A percentile compares a stretch with the other conserved stretches of the same genome.
Evolutionary conservation across 2,329 filamentous ascomycete genomes (phyloP).

Genomic region (Magnaporthiopsis incrustans): DNA sequence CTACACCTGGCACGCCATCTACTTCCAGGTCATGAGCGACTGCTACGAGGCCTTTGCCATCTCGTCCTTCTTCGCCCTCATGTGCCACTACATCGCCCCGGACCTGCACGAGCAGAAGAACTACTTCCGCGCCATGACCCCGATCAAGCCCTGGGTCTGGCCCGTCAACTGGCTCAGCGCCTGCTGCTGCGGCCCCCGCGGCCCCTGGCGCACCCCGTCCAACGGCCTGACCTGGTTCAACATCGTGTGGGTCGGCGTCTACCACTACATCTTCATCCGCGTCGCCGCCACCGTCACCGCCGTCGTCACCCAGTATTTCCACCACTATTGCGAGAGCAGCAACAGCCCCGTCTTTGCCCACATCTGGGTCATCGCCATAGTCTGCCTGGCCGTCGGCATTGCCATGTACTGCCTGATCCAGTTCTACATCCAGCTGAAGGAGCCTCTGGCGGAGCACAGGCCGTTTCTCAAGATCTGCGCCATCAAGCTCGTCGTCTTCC

Average conservation of each 20-base stretch:
- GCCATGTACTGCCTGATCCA: slow-evolving; percentile 88
- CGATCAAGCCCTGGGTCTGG: slow-evolving; percentile 65
- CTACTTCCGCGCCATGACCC: slow-evolving; percentile 63
- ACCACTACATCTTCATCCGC: slow-evolving; percentile 79
- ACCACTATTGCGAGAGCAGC: slow-evolving; percentile 70
- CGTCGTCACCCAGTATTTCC: slow-evolving; percentile 61
- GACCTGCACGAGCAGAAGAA: slow-evolving; percentile 73
- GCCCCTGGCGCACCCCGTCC: slow-evolving; percentile 63
- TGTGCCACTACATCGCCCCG: slow-evolving; percentile 74
- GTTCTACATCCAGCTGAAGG: slow-evolving; percentile 71
- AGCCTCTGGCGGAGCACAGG: slow-evolving; percentile 57
- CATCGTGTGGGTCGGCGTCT: slow-evolving; percentile 72
- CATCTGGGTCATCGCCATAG: slow-evolving; percentile 67
- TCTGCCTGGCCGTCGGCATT: slow-evolving; percentile 64
- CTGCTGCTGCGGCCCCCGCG: slow-evolving; percentile 61
- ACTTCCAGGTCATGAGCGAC: slow-evolving; percentile 73
- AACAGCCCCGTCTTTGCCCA: slow-evolving; percentile 73
- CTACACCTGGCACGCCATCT: slow-evolving; percentile 71
- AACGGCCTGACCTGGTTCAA: slow-evolving; percentile 90
- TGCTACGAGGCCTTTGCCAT: slow-evolving; percentile 89
- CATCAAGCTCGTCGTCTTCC: slow-evolving; percentile 87
- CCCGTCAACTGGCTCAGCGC: slow-evolving; percentile 63
- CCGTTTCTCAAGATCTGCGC: slow-evolving; percentile 76
- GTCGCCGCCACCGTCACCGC: slow-evolving; percentile 73
- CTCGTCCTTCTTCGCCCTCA: slow-evolving; percentile 73